Percentiles rank a stretch among this genome's conserved stretches.
Evolutionary conservation across 495 filamentous ascomycete species (phyloP).

Genomic region (Niebla homalea): DNA sequence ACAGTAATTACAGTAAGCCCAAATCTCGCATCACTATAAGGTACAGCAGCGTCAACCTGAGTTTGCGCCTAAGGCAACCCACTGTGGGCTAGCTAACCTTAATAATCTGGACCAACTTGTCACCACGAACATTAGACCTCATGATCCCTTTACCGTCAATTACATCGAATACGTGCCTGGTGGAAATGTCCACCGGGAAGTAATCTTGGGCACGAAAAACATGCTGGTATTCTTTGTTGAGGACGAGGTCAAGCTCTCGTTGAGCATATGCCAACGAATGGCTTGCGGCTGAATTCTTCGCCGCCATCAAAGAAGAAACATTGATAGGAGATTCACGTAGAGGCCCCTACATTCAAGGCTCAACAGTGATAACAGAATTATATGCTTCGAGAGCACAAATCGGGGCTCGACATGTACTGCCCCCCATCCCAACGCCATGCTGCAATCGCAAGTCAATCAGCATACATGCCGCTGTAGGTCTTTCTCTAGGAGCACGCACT

Average conservation of each 20-base stretch:
- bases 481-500: no score
- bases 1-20: no score
- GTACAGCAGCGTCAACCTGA: no score
- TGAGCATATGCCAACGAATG: background rate
- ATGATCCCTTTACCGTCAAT: background rate
- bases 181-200: slow-evolving; percentile 1
- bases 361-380: background rate
- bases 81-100: background rate
- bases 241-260: background rate
- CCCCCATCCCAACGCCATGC: background rate
- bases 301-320: background rate
- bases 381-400: background rate
- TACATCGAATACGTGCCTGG: slow-evolving; percentile 1
- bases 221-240: background rate
- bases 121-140: slow-evolving; percentile 3
- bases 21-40: background rate
- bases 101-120: background rate
- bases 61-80: background rate
- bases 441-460: slow-evolving; percentile 1
- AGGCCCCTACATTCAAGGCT: no score
- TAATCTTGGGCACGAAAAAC: background rate
- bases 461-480: background rate
- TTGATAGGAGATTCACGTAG: no score
- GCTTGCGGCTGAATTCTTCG: no score
- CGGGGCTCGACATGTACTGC: background rate